Percentiles rank a stretch among this genome's conserved stretches.
phyloP scores from a whole-genome alignment of 2,329 filamentous ascomycete species.

The Hypoxylon sp. region DNA sequence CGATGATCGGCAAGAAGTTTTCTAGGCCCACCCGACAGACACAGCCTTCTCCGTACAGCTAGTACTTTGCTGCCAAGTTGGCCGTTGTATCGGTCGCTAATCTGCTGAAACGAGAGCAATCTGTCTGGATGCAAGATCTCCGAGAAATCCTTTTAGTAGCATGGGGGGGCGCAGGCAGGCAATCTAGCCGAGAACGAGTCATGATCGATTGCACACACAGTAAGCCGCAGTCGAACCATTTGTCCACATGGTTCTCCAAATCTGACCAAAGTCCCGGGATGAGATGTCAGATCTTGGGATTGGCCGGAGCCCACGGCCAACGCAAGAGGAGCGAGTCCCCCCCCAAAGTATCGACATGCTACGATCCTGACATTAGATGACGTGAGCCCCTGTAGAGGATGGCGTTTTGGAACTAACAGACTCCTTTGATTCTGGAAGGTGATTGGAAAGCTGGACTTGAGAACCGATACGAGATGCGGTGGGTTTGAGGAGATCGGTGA shows the following conservation, averaged over 20 bases:
- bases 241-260: slow-evolving; percentile 37
- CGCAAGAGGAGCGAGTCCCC: background rate
- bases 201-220: slow-evolving; percentile 36
- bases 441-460: background rate
- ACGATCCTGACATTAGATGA: slow-evolving; percentile 14
- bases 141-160: slow-evolving; percentile 28
- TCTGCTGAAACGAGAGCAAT: slow-evolving; percentile 34
- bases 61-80: slow-evolving; percentile 23
- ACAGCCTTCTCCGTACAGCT: slow-evolving; percentile 11
- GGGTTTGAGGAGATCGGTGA: background rate
- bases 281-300: slow-evolving; percentile 27
- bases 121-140: slow-evolving; percentile 37
- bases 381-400: slow-evolving; percentile 13
- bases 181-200: slow-evolving; percentile 35
- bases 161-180: slow-evolving; percentile 30
- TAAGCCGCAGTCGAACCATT: slow-evolving; percentile 32
- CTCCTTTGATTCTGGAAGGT: background rate
- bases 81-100: slow-evolving; percentile 33
- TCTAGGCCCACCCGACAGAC: background rate
- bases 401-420: background rate
- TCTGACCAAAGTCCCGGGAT: slow-evolving; percentile 35
- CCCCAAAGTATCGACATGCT: background rate
- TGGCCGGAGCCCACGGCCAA: slow-evolving; percentile 19
- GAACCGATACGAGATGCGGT: background rate
- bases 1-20: background rate